phyloP scores from a whole-genome alignment of 305 asterid genomes.

The Caryopteris hybrid region DNA sequence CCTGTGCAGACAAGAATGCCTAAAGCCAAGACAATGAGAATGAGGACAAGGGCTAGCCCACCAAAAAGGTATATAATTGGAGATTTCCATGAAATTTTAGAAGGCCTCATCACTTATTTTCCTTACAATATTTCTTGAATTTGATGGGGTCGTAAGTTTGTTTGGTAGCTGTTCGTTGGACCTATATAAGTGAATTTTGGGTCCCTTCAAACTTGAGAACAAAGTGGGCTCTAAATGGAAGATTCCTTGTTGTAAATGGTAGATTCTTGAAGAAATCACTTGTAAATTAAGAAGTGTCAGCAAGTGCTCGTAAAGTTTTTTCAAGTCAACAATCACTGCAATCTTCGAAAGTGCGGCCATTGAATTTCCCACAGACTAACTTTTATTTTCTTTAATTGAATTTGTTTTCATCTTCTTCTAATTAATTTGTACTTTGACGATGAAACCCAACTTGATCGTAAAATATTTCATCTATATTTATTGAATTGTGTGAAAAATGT shows the following conservation, averaged over 20 bases:
- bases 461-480: too few species aligned
- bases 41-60: constrained; percentile 4
- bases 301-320: constrained; percentile 13
- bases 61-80: constrained; percentile 16
- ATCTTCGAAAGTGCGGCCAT: background rate
- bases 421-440: too few species aligned
- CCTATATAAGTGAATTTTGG: constrained; percentile 2
- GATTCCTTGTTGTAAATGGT: constrained; percentile 15
- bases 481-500: too few species aligned
- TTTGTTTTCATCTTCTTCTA: too few species aligned
- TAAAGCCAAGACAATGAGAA: constrained; percentile 3
- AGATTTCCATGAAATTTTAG: constrained; percentile 7
- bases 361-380: background rate
- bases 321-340: constrained; percentile 18
- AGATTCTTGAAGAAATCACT: constrained; percentile 5
- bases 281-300: background rate
- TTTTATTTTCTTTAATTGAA: background rate
- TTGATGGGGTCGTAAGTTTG: background rate
- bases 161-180: background rate
- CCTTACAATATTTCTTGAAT: background rate
- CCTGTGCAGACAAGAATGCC: constrained; percentile 3
- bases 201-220: background rate
- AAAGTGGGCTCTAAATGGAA: constrained; percentile 22
- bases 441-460: too few species aligned
- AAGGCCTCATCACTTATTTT: background rate